A percentile compares a stretch with the other conserved stretches of the same genome.
phyloP scores from a whole-genome alignment of 805 yeast species.

The Starmerella bombicola region DNA sequence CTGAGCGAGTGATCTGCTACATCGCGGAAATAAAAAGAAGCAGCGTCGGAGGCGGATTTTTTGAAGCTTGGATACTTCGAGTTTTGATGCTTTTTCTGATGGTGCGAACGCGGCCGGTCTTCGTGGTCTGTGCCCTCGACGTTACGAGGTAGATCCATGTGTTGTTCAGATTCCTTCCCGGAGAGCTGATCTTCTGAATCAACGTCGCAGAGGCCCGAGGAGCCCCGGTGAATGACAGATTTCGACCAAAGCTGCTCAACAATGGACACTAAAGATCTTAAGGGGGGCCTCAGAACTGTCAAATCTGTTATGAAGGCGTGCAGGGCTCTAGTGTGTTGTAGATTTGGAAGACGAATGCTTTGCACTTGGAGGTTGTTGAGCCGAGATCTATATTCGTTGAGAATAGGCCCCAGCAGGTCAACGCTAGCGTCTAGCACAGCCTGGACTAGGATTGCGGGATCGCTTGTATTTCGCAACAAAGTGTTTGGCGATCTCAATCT shows the following conservation, averaged over 20 bases:
- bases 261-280: slow-evolving; percentile 38
- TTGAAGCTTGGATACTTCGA: not conserved
- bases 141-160: not conserved
- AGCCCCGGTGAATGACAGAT: not conserved
- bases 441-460: slow-evolving; percentile 41
- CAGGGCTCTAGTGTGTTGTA: slow-evolving; percentile 40
- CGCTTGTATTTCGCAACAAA: slow-evolving; percentile 39
- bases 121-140: not conserved
- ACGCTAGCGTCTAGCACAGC: slow-evolving; percentile 44
- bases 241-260: slow-evolving; percentile 32
- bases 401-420: slow-evolving; percentile 42
- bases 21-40: slow-evolving; percentile 41
- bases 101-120: not conserved
- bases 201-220: not conserved
- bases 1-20: slow-evolving; percentile 44
- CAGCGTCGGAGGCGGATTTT: slow-evolving; percentile 31
- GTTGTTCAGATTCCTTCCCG: not conserved
- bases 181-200: no score
- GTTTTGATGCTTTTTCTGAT: not conserved
- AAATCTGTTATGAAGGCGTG: slow-evolving; percentile 45
- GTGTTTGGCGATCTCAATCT: slow-evolving; percentile 38
- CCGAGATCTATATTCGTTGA: slow-evolving; percentile 40
- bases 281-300: slow-evolving; percentile 35
- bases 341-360: slow-evolving; percentile 38
- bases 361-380: slow-evolving; percentile 42